Evolutionary conservation across 2,329 filamentous ascomycete species (phyloP).

Genomic region (Paradendryphiella salina): DNA sequence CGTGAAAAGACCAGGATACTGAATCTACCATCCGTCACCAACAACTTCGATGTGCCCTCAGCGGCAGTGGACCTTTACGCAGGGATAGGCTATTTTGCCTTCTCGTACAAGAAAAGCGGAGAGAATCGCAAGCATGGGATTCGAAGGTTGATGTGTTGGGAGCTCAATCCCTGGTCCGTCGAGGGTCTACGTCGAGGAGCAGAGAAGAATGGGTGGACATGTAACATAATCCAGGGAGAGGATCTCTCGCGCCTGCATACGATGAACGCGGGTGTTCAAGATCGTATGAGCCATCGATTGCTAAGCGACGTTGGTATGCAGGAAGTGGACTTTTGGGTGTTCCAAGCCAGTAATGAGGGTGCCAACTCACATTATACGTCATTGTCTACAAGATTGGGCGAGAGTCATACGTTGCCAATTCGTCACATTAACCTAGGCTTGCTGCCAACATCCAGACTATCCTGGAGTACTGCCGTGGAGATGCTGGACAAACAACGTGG

Average conservation of each 20-base stretch:
- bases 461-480: conserved; percentile 56
- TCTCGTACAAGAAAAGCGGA: conserved; percentile 75
- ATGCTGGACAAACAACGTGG: conserved; percentile 52
- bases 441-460: conserved; percentile 56
- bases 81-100: conserved; percentile 92
- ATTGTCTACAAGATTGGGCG: not conserved
- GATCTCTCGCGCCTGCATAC: not conserved
- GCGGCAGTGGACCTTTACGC: conserved; percentile 77
- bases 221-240: conserved; percentile 8
- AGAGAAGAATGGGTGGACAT: conserved; percentile 47
- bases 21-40: conserved; percentile 43
- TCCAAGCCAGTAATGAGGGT: conserved; percentile 47
- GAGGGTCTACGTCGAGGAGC: conserved; percentile 52
- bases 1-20: conserved; percentile 83
- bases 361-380: conserved; percentile 24
- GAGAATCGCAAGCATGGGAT: conserved; percentile 60
- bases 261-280: not conserved
- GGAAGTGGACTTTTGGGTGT: conserved; percentile 43
- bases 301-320: not conserved
- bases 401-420: conserved; percentile 42
- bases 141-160: conserved; percentile 76
- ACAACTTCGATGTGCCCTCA: conserved; percentile 18
- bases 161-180: conserved; percentile 68
- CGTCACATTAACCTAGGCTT: conserved; percentile 64
- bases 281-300: not conserved